These are phyloP conservation scores for Ogataea saltuana DNA, from an alignment of 805 yeast species.

Conservation along the genomic window DNA sequence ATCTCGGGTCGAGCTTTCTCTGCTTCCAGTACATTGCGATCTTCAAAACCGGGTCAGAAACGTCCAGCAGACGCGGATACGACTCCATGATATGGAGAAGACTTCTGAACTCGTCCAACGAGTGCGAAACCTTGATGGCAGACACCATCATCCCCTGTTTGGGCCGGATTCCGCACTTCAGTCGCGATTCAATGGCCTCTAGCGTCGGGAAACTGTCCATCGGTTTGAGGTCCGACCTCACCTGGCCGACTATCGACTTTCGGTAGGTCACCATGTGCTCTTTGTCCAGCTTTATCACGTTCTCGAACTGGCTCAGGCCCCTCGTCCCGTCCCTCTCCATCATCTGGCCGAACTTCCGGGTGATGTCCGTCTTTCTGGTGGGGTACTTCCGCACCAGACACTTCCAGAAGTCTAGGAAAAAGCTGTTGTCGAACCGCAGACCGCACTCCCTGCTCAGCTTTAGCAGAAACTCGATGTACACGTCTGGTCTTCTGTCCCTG, in stretches of 20 bases:
- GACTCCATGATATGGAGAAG: constrained; percentile 17
- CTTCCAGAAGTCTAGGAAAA: constrained; percentile 26
- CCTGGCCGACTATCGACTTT: constrained; percentile 9
- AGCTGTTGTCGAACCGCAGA: constrained; percentile 20
- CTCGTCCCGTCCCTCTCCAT: constrained; percentile 6
- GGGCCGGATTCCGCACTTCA: constrained; percentile 30
- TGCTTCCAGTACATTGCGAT: constrained; percentile 27
- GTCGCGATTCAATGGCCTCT: constrained; percentile 25
- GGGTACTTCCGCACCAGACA: constrained; percentile 24
- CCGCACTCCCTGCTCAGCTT: constrained; percentile 31
- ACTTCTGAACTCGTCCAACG: constrained; percentile 19
- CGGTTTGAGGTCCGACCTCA: constrained; percentile 9
- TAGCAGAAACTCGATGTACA: constrained; percentile 23
- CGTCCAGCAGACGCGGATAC: constrained; percentile 15
- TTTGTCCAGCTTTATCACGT: constrained; percentile 6
- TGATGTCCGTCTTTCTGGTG: constrained; percentile 20
- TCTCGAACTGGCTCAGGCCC: constrained; percentile 7
- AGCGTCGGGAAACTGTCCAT: constrained; percentile 16
- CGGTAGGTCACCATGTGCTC: constrained; percentile 4
- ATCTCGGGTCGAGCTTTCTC: constrained; percentile 14
- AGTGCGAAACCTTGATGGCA: constrained; percentile 13
- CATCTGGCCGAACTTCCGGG: constrained; percentile 13
- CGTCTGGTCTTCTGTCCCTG: constrained; percentile 21
- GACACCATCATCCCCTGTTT: constrained; percentile 17
- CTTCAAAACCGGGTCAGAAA: constrained; percentile 17